Percentiles rank a stretch among this genome's conserved stretches.
These are phyloP conservation scores for Yarrowia deformans DNA, from an alignment of 805 yeast species.

Conservation along the genomic window DNA sequence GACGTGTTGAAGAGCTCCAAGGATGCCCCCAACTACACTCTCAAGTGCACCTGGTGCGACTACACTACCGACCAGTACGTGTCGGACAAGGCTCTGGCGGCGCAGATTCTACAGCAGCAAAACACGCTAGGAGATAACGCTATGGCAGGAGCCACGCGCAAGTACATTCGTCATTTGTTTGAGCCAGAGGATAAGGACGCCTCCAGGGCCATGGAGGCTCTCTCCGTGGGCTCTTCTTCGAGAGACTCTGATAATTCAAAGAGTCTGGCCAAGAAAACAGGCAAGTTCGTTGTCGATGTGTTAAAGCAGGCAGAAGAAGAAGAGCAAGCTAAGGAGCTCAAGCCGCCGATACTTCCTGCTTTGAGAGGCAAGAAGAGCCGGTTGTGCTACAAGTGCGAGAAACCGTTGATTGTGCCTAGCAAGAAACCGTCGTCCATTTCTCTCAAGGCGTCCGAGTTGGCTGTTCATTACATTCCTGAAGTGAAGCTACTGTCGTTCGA, in stretches of 20 bases:
- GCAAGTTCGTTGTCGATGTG: conserved; percentile 13
- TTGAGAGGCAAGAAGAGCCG: conserved; percentile 21
- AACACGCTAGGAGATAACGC: conserved; percentile 6
- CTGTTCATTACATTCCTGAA: conserved; percentile 12
- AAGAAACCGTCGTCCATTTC: conserved; percentile 24
- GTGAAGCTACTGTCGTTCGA: background rate
- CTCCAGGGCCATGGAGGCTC: conserved; percentile 7
- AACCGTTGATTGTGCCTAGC: conserved; percentile 9
- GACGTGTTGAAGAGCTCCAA: conserved; percentile 24
- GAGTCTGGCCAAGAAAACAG: background rate
- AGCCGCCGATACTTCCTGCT: conserved; percentile 5
- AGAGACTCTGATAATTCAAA: conserved; percentile 10
- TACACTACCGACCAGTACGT: conserved; percentile 9
- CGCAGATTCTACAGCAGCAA: conserved; percentile 25
- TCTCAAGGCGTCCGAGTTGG: conserved; percentile 14
- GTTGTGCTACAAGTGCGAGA: conserved; percentile 19
- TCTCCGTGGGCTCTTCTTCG: background rate
- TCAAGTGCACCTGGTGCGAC: conserved; percentile 29
- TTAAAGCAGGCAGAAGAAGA: background rate
- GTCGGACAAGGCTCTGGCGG: conserved; percentile 14
- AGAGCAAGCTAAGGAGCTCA: background rate
- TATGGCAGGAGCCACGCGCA: conserved; percentile 14
- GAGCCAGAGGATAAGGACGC: conserved; percentile 18
- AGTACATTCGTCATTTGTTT: conserved; percentile 23
- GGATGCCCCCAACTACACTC: background rate